Conservation (phyloP, 2,329 filamentous ascomycete species). For the Dothidotthia symphoricarpi region DNA sequence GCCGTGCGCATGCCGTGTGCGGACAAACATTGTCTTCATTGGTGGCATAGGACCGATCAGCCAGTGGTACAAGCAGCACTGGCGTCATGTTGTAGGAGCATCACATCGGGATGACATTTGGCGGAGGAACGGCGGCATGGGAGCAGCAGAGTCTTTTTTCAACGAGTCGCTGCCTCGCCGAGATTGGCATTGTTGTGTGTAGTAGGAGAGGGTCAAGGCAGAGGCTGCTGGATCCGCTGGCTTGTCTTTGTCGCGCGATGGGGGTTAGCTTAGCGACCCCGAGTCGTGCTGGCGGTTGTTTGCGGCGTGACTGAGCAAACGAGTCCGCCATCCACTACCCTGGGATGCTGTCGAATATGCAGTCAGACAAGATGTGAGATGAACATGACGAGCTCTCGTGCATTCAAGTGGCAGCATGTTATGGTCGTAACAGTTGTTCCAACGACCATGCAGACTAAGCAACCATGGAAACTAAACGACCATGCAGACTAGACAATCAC, state of each 20-base stretch:
- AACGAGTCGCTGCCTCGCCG: slow-evolving; percentile 2
- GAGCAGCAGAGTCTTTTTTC: too few relatives aligned
- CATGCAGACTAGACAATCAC: too few relatives aligned
- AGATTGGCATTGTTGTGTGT: slow-evolving; percentile 5
- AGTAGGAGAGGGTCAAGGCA: slow-evolving; percentile 8
- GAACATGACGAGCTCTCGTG: too few relatives aligned
- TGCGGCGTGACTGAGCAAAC: slow-evolving; percentile 13
- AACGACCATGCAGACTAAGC: too few relatives aligned
- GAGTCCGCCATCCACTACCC: slow-evolving; percentile 4
- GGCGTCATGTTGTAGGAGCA: slow-evolving; percentile 13
- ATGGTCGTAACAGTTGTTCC: too few relatives aligned
- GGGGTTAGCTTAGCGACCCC: slow-evolving; percentile 19
- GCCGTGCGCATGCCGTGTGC: slow-evolving; percentile 21
- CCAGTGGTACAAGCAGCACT: slow-evolving; percentile 7
- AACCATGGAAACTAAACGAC: too few relatives aligned
- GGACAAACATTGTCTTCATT: slow-evolving; percentile 12
- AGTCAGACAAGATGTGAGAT: not conserved
- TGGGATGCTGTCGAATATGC: slow-evolving; percentile 1
- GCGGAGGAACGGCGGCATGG: slow-evolving; percentile 2
- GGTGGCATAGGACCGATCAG: slow-evolving; percentile 9
- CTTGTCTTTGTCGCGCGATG: slow-evolving; percentile 16
- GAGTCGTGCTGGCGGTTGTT: slow-evolving; percentile 16
- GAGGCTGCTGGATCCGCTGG: slow-evolving; percentile 9
- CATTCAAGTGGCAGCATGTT: too few relatives aligned
- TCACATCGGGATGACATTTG: slow-evolving; percentile 10